These are phyloP conservation scores for Skeletonema menzelii DNA, from an alignment of 108 stramenopile species.

Conservation along the genomic window DNA sequence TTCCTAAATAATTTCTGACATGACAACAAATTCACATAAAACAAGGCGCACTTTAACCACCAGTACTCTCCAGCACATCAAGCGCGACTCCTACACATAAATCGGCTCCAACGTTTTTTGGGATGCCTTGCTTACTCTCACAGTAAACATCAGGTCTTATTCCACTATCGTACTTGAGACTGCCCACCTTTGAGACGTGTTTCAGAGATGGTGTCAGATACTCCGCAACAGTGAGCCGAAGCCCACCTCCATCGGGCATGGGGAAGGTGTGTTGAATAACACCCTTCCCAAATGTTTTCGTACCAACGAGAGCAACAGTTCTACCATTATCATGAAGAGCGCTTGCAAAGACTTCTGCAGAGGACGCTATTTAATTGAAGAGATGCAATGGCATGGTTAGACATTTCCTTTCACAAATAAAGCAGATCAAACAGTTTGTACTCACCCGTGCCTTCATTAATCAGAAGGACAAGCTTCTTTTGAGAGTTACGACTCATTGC, in stretches of 20 bases:
- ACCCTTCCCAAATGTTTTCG: slow-evolving; percentile 77
- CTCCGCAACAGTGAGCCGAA: slow-evolving; percentile 84
- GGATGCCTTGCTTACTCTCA: slow-evolving; percentile 74
- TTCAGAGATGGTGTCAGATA: slow-evolving; percentile 73
- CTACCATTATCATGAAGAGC: slow-evolving; percentile 81
- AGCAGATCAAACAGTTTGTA: background rate
- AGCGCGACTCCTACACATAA: slow-evolving; percentile 79
- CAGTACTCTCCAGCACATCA: slow-evolving; percentile 58
- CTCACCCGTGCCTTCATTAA: slow-evolving; percentile 82
- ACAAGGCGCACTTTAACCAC: background rate
- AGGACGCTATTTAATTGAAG: slow-evolving; percentile 43
- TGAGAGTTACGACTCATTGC: slow-evolving; percentile 32
- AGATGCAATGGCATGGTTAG: background rate
- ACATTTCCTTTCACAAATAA: background rate
- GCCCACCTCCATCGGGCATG: slow-evolving; percentile 85
- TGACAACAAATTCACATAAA: background rate
- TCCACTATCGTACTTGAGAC: slow-evolving; percentile 66
- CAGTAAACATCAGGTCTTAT: slow-evolving; percentile 71
- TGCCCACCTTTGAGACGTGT: slow-evolving; percentile 81
- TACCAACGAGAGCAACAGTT: slow-evolving; percentile 70
- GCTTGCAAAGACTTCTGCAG: slow-evolving; percentile 83
- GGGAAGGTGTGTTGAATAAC: slow-evolving; percentile 90
- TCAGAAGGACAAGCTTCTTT: slow-evolving; percentile 73
- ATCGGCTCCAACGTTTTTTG: slow-evolving; percentile 74
- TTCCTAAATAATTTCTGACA: background rate